Percentiles rank a stretch among this genome's conserved stretches.
These are phyloP conservation scores for Pestalotiopsis sp. DNA, from an alignment of 2,329 filamentous ascomycete genomes.

Conservation along the genomic window DNA sequence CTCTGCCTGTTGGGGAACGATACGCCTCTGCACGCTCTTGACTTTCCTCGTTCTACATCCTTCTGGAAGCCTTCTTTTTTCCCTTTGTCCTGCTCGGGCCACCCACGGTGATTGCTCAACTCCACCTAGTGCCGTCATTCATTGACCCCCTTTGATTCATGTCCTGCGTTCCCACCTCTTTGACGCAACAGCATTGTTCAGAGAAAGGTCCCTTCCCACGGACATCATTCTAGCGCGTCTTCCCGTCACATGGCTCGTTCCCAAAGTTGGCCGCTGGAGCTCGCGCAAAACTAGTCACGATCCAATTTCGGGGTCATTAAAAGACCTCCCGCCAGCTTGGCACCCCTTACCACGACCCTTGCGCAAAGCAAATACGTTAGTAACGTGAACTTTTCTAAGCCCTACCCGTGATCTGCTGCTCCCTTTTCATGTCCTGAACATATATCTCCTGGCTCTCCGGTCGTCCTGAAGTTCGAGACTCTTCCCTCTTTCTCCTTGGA, in stretches of 20 bases:
- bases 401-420: conserved; percentile 2
- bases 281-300: conserved; percentile 5
- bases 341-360: background rate
- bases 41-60: background rate
- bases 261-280: background rate
- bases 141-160: conserved; percentile 6
- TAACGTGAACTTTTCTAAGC: conserved; percentile 8
- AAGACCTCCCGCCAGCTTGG: background rate
- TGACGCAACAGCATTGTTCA: conserved; percentile 4
- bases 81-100: conserved; percentile 4
- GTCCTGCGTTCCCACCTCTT: background rate
- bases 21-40: background rate
- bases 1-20: background rate
- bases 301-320: conserved; percentile 8
- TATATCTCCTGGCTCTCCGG: background rate
- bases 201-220: background rate
- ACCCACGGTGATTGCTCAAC: conserved; percentile 7
- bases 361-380: conserved; percentile 8
- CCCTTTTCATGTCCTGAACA: background rate
- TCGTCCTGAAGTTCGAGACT: background rate
- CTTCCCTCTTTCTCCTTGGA: background rate
- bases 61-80: conserved; percentile 10
- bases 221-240: background rate
- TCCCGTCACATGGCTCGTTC: conserved; percentile 3
- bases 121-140: conserved; percentile 2